Conservation (phyloP, 306 rosid species). For the Sophora flavescens region DNA sequence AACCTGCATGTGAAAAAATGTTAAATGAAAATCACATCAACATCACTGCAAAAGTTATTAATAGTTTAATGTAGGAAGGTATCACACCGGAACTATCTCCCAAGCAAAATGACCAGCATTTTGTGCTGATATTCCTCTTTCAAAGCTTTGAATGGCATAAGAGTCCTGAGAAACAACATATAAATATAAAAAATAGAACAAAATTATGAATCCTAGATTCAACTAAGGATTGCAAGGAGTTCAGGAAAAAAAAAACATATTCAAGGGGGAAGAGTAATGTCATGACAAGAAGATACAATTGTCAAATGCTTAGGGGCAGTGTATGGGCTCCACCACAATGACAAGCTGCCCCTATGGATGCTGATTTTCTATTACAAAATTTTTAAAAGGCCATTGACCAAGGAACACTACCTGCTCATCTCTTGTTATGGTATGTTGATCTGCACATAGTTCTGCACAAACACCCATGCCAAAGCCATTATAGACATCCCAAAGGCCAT, state of each 20-base stretch:
- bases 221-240: conserved; percentile 31
- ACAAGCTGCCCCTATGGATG: neutral
- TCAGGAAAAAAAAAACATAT: conserved; percentile 16
- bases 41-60: conserved; percentile 12
- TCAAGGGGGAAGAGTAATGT: conserved; percentile 10
- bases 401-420: conserved; percentile 80
- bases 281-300: conserved; percentile 25
- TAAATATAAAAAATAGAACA: conserved; percentile 26
- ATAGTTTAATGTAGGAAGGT: conserved; percentile 25
- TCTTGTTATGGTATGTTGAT: conserved; percentile 68
- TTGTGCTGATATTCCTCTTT: conserved; percentile 84
- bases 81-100: conserved; percentile 88
- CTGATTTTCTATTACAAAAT: neutral
- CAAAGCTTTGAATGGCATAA: conserved; percentile 84
- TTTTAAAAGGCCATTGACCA: conserved; percentile 16
- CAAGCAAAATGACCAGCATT: conserved; percentile 74
- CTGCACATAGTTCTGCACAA: conserved; percentile 92
- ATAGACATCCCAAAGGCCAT: conserved; percentile 98
- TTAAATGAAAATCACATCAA: conserved; percentile 40
- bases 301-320: neutral
- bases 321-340: neutral
- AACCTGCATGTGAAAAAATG: conserved; percentile 63
- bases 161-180: conserved; percentile 65
- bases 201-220: conserved; percentile 27
- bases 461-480: conserved; percentile 89